Evolutionary conservation across 1,139 yeast genomes (phyloP), one percentile per base, ranked within the genome.

Genomic region (Kluyveromyces sp.): DNA sequence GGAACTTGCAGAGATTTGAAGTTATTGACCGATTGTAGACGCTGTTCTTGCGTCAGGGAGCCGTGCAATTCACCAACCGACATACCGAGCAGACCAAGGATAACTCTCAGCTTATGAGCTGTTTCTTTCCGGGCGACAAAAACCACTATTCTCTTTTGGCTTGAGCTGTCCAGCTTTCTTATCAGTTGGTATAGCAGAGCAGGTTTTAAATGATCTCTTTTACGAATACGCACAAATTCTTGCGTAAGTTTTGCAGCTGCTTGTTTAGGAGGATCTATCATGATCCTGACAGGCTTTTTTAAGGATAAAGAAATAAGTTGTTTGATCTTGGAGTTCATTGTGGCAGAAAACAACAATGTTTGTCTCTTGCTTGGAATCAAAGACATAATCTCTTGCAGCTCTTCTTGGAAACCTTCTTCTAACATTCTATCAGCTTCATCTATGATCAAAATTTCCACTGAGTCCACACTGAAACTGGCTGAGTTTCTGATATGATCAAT

Each of bases 371-470:
- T 75, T 31, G 99, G 98, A 55, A 94, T 74, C 46, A 89, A 71
- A 20, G 85, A 76, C 64, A 94, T 74, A 48, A 92, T 89, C 62
- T 92, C 98, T 8, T 88, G 83, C 56, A 92, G 71, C 67, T 92
- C 98, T 42, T 80, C 88, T 64, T 89, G 96, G 77, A 92, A 92
- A 57, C 98, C 98, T 67, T 92, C 98, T 63, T 92, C 99, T 55
- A 92, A 74, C 98, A 92, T 92, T 70, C 99, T 80, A 72, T 94
- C 99, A 46, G 98, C 99, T 70, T 88, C 97, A 70, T 94, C 98
- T 55, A 92, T 77, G 28, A 94, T 94, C 58, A 92, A 71, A 47
- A 94, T 85, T 66, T 92, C 98, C 43, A 92, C 89, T 19, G 81
- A 74, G 55, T 92, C 97, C 40, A 89, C 94, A 40, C 81, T 79